These are phyloP conservation scores for Suhomyces choctaworum DNA, from an alignment of 1,139 yeast genomes.

Conservation along the genomic window DNA sequence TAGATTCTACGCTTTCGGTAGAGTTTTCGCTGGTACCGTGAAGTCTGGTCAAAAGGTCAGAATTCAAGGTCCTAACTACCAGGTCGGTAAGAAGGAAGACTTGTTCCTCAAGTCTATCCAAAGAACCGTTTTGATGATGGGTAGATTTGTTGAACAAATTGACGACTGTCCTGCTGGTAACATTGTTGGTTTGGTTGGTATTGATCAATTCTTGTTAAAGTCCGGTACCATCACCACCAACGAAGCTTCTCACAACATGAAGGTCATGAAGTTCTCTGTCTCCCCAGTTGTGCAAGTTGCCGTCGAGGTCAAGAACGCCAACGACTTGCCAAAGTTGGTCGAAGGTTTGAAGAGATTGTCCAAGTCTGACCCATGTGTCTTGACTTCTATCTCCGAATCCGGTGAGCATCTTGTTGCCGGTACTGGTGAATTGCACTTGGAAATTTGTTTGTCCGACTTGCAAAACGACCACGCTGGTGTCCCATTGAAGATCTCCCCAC, in stretches of 20 bases:
- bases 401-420: conserved; percentile 99
- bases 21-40: conserved; percentile 99
- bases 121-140: conserved; percentile 99
- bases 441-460: conserved; percentile 93
- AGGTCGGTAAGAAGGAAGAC: conserved; percentile 97
- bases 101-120: conserved; percentile 96
- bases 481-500: conserved; percentile 96
- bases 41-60: conserved; percentile 98
- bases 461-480: conserved; percentile 99
- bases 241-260: conserved; percentile 98
- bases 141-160: conserved; percentile 95
- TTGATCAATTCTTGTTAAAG: conserved; percentile 98
- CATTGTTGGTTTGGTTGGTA: conserved; percentile 99
- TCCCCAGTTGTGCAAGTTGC: conserved; percentile 99
- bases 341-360: conserved; percentile 99
- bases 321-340: conserved; percentile 98
- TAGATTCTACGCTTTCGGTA: conserved; percentile 99
- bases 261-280: conserved; percentile 99
- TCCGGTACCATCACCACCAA: conserved; percentile 98
- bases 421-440: conserved; percentile 99
- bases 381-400: conserved; percentile 81
- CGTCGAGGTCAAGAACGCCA: conserved; percentile 99
- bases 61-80: conserved; percentile 99
- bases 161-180: conserved; percentile 99
- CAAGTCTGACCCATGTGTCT: conserved; percentile 99